These are phyloP conservation scores for Fusarium scirpi DNA, from an alignment of 2,329 filamentous ascomycete genomes.

Conservation along the genomic window DNA sequence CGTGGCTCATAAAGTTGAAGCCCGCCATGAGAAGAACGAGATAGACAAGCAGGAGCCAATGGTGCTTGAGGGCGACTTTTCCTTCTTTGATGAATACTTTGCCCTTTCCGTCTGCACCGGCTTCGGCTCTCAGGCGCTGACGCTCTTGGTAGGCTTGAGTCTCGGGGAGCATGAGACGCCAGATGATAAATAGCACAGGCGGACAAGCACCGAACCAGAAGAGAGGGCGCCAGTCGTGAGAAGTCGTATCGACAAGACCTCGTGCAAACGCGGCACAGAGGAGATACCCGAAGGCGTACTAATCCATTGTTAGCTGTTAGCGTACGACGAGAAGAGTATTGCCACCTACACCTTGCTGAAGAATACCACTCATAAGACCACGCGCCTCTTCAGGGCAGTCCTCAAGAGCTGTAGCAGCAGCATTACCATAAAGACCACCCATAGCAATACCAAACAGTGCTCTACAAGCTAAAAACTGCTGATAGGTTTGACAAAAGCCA, in stretches of 20 bases:
- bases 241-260: slow-evolving; percentile 79
- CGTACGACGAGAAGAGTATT: rapidly evolving
- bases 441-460: slow-evolving; percentile 84
- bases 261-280: slow-evolving; percentile 69
- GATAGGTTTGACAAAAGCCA: slow-evolving; percentile 75
- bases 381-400: slow-evolving; percentile 76
- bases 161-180: slow-evolving; percentile 82
- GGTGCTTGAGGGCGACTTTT: slow-evolving; percentile 79
- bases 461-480: slow-evolving; percentile 79
- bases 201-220: slow-evolving; percentile 91
- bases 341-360: slow-evolving; percentile 73
- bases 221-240: slow-evolving; percentile 84
- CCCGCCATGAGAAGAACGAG: slow-evolving; percentile 89
- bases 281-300: slow-evolving; percentile 75
- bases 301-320: not conserved
- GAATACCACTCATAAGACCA: slow-evolving; percentile 79
- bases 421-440: slow-evolving; percentile 84
- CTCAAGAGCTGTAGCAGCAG: slow-evolving; percentile 82
- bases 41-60: slow-evolving; percentile 85
- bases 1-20: slow-evolving; percentile 92
- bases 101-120: slow-evolving; percentile 52
- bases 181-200: slow-evolving; percentile 82
- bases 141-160: slow-evolving; percentile 79
- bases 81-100: slow-evolving; percentile 78
- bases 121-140: slow-evolving; percentile 68